Conservation (phyloP, 345 rosid species). For the Limnanthes douglasii region DNA sequence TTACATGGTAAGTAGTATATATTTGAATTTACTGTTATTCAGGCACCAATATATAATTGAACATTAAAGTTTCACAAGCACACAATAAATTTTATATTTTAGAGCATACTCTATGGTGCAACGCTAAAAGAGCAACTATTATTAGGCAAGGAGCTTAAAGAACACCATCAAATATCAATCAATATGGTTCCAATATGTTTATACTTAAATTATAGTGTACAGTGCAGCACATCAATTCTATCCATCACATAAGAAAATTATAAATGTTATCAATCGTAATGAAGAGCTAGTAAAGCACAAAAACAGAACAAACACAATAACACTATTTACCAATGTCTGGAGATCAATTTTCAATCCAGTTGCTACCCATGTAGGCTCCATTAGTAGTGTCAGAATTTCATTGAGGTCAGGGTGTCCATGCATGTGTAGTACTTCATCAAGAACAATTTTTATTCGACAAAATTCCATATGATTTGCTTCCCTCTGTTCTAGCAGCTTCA, state of each 20-base stretch:
- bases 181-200: constrained; percentile 2
- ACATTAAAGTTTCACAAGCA: too few relatives aligned
- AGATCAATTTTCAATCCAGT: constrained; percentile 88
- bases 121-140: too few relatives aligned
- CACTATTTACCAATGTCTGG: constrained; percentile 50
- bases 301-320: neutral
- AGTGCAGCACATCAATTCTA: too few relatives aligned
- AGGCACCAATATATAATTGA: too few relatives aligned
- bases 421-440: constrained; percentile 80
- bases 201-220: too few relatives aligned
- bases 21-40: too few relatives aligned
- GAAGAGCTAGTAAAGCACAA: neutral
- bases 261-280: too few relatives aligned
- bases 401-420: constrained; percentile 36
- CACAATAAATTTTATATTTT: too few relatives aligned
- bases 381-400: constrained; percentile 54
- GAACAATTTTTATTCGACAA: constrained; percentile 69
- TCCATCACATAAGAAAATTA: neutral
- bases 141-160: too few relatives aligned
- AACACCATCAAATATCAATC: too few relatives aligned
- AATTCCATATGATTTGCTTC: constrained; percentile 94
- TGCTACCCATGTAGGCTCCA: constrained; percentile 92
- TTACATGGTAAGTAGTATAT: too few relatives aligned
- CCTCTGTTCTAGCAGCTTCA: constrained; percentile 83
- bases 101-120: too few relatives aligned